A percentile compares a stretch with the other conserved stretches of the same genome.
phyloP scores from a whole-genome alignment of 768 basidiomycete genomes.

The Serpula lacrymans region DNA sequence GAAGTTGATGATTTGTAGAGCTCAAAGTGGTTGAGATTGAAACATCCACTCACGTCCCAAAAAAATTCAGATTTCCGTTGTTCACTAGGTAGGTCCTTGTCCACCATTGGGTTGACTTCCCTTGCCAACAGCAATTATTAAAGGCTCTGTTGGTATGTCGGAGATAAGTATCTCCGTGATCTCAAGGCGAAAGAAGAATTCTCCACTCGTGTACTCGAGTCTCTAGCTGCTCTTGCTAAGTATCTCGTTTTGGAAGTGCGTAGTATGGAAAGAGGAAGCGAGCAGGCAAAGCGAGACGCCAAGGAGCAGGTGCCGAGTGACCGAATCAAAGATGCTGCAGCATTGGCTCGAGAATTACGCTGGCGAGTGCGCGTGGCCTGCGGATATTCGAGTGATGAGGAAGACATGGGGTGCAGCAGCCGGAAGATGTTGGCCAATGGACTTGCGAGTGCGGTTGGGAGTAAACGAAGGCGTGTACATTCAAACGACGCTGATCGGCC shows the following conservation, averaged over 20 bases:
- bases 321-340: slow-evolving; percentile 77
- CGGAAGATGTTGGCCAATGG: slow-evolving; percentile 25
- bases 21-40: slow-evolving; percentile 89
- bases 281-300: slow-evolving; percentile 69
- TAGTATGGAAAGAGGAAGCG: slow-evolving; percentile 66
- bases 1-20: slow-evolving; percentile 46
- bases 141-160: slow-evolving; percentile 90
- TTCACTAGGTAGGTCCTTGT: slow-evolving; percentile 58
- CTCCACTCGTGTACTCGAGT: slow-evolving; percentile 60
- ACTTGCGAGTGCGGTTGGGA: slow-evolving; percentile 35
- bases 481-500: slow-evolving; percentile 14
- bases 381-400: slow-evolving; percentile 68
- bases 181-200: slow-evolving; percentile 57
- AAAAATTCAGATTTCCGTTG: slow-evolving; percentile 84
- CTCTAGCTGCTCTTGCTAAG: slow-evolving; percentile 65
- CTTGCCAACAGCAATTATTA: background rate
- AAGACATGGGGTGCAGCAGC: slow-evolving; percentile 33
- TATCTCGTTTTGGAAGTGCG: slow-evolving; percentile 79
- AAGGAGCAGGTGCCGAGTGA: slow-evolving; percentile 81
- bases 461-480: slow-evolving; percentile 37
- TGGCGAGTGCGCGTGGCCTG: slow-evolving; percentile 72
- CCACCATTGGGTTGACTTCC: slow-evolving; percentile 2
- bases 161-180: slow-evolving; percentile 74
- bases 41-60: slow-evolving; percentile 87
- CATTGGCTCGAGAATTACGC: slow-evolving; percentile 77